Conservation (phyloP, 176 grass and related monocot genomes). For the Carex kokanica region DNA sequence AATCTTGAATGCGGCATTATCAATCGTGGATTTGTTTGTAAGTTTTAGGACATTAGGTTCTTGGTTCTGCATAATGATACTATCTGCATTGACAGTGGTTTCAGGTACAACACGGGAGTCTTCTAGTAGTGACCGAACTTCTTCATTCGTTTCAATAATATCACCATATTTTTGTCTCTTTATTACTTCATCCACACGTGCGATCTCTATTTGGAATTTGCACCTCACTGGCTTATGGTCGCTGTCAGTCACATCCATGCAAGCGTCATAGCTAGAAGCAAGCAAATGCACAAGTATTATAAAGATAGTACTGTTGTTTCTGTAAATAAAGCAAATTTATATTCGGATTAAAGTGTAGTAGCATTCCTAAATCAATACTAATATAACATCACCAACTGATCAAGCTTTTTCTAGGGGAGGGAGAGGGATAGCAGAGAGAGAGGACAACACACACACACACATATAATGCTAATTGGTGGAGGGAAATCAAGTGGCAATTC, state of each 20-base stretch:
- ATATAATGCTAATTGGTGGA: no score
- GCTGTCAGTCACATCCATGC: conserved; percentile 94
- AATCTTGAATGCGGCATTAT: conserved; percentile 76
- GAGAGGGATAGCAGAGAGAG: neutral
- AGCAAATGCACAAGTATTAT: conserved; percentile 14
- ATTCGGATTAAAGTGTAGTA: neutral
- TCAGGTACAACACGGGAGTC: conserved; percentile 65
- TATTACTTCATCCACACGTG: conserved; percentile 75
- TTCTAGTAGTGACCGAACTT: conserved; percentile 48
- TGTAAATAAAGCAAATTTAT: neutral
- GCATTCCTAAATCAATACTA: neutral
- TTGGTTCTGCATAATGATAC: conserved; percentile 54
- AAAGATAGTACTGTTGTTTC: neutral
- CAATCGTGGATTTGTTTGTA: conserved; percentile 65
- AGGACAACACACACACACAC: neutral
- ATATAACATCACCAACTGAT: neutral
- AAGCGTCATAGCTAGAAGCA: conserved; percentile 73
- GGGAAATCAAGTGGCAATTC: no score
- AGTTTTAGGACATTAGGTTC: conserved; percentile 54
- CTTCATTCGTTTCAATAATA: conserved; percentile 66
- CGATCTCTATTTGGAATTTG: conserved; percentile 87
- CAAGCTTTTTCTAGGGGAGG: neutral
- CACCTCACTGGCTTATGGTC: conserved; percentile 98
- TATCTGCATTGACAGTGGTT: conserved; percentile 47
- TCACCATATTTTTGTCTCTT: conserved; percentile 86